Evolutionary conservation across 495 filamentous ascomycete genomes (phyloP), one percentile per base, ranked within the genome.

Genomic region (Penicillium roqueforti): DNA sequence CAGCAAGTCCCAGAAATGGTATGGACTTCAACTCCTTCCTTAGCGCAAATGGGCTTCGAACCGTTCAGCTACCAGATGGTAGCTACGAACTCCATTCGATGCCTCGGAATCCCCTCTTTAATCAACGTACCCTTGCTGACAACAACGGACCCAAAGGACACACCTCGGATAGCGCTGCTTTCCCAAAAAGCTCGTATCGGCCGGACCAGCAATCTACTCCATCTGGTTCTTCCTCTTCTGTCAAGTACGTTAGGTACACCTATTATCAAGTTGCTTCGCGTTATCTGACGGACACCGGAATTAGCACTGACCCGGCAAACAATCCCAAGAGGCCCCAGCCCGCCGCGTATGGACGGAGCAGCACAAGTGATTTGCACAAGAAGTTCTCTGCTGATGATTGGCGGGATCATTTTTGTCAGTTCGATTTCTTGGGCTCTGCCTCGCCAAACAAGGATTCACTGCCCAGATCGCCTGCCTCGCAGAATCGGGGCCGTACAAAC

Each of bases 341-440:
- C 47, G 43, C 60, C 10, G 46, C 56, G 18, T 69, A 64, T 25
- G 70, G 61, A 25, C 82, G 80, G 47, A 79, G 76, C 43, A 91
- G 85, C 62, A 76, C 84, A 29, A 87, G 90, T 59, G 83, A 85
- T 56, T 86, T 96, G 68, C 88, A 88, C 60, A 90, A 86, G 28
- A 84, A 79, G 43, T 89, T 88, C 62, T 81, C 80, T 10, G 77
- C 83, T 0, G 71, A 75, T 22, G 78, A 83, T 29, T 87, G 82
- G 82, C 67, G 74, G 36, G 79, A 76, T 20, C 81, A 76, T 53
- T 80, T 87, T 38, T 68, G 73, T 11, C 46, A 53, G 2, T 62
- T 73, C 20, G 79, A 81, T 31, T 80, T 79, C 60, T 80, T 86
- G 57, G 73, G 70, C 20, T 68, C 74, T 19, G 60, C 63, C 42